Base-by-base conservation (phyloP, 345 rosid genomes). In the Dipteronia sinensis region DNA sequence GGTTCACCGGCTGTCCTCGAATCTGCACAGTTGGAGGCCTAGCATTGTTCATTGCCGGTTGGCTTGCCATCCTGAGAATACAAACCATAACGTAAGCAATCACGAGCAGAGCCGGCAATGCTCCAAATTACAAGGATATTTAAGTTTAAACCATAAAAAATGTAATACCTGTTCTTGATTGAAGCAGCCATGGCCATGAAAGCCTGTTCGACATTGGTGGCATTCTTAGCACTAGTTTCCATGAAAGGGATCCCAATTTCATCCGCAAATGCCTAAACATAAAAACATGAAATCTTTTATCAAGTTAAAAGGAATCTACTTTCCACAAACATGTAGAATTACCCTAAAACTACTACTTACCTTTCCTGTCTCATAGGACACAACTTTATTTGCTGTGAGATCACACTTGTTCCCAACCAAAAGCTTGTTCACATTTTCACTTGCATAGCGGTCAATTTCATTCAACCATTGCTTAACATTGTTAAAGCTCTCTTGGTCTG, bases 21-120 rank as follows among this genome's bases (percentile, higher is more conserved):
- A 95, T 92, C 88, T 93, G 95, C 79, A 95, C 99, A 0, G 97
- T 93, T 34, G 98, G 91, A 53, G 96, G 98, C 82, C 94, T 90
- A 3, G 96, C 88, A 34, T 87, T 88, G 87, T 83, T 87, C 78
- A 80, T 76, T 10, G 91, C 88, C 11, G 99, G 98, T 84, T 95
- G 98, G 83, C 95, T 93, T 10, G 97, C 99, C 99, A 95, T 93
- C 92, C 99, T 95, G 88, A 75, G 79, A 42, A 65, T 2, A 42
- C n/a, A 69, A 78, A 22, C 17, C 42, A 27, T 10, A 29, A n/a
- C 10, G 27, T 42, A 10, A 59, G 46, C 31, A 23, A 20, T 44
- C 22, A 44, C 8, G 12, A 6, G 10, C 2, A 31, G 19, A 49
- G 55, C 53, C 0, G 53, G 15, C 3, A 47, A 3, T 15, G 17